phyloP scores from a whole-genome alignment of 169 alveolate species.

The Plasmodium chabaudi region DNA sequence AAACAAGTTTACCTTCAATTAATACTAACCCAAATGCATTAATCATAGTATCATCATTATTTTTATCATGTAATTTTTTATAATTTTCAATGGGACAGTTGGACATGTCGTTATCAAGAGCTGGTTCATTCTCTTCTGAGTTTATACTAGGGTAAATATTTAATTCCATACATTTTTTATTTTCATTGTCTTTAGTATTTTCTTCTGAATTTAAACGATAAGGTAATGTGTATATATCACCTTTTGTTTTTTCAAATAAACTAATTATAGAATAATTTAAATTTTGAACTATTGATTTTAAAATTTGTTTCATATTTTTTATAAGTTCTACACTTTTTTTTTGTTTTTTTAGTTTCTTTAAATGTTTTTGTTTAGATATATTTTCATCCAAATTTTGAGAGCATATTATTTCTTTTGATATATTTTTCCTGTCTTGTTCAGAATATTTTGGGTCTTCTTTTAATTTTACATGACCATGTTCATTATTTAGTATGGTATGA shows the following conservation, averaged over 20 bases:
- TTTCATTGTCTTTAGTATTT: not conserved
- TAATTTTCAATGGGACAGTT: not conserved
- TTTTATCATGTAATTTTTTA: constrained; percentile 47
- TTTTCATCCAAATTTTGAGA: too few relatives aligned
- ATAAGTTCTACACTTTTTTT: not conserved
- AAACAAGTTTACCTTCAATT: constrained; percentile 85
- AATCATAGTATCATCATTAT: not conserved
- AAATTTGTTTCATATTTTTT: constrained; percentile 17
- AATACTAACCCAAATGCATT: constrained; percentile 78
- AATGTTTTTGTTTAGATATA: not conserved
- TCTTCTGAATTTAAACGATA: not conserved
- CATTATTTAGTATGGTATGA: not conserved
- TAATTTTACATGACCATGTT: not conserved
- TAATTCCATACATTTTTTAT: not conserved
- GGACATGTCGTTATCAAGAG: not conserved
- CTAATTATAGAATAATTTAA: constrained; percentile 36
- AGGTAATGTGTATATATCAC: constrained; percentile 60
- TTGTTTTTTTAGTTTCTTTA: not conserved
- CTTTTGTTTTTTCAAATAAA: constrained; percentile 54
- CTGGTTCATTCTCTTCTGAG: not conserved
- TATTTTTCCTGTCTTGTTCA: not conserved
- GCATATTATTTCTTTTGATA: not conserved
- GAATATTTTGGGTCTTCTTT: not conserved
- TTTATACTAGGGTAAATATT: not conserved
- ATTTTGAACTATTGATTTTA: constrained; percentile 36